Conservation (phyloP, 805 yeast species). For the Maudiozyma saulgeensis region DNA sequence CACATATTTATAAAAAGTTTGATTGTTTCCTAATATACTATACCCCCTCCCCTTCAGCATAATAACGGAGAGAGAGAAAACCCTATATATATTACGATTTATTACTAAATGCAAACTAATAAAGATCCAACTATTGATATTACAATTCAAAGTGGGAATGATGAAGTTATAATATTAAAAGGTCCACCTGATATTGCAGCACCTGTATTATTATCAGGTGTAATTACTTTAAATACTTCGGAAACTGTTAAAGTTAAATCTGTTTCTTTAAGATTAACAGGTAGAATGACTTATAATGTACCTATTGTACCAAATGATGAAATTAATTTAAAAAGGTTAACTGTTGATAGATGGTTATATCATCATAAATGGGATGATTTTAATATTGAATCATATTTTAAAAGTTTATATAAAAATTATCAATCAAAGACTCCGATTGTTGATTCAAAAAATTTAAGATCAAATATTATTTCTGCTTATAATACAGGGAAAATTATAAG, state of each 20-base stretch:
- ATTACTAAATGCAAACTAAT: background rate
- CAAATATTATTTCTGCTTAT: background rate
- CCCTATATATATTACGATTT: background rate
- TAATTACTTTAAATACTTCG: slow-evolving; percentile 59
- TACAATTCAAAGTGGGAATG: slow-evolving; percentile 56
- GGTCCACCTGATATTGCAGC: slow-evolving; percentile 74
- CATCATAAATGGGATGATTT: slow-evolving; percentile 73
- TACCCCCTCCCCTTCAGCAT: no score
- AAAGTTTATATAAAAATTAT: slow-evolving; percentile 21
- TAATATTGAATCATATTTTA: slow-evolving; percentile 39
- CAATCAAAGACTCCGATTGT: slow-evolving; percentile 12
- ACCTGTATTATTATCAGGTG: slow-evolving; percentile 66
- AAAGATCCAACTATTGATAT: slow-evolving; percentile 33
- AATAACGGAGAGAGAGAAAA: background rate
- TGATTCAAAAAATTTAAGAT: slow-evolving; percentile 10
- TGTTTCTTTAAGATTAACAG: slow-evolving; percentile 54
- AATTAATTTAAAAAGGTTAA: slow-evolving; percentile 7
- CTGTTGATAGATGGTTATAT: slow-evolving; percentile 53
- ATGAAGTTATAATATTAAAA: slow-evolving; percentile 70
- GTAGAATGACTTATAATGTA: slow-evolving; percentile 59
- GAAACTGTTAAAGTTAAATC: slow-evolving; percentile 68
- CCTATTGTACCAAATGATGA: slow-evolving; percentile 20
- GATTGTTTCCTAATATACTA: no score
- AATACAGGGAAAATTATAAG: background rate
- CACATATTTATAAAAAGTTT: no score